Evolutionary conservation across 129 eudicot genomes (phyloP), one percentile per base, ranked within the genome.

Genomic region (Pseudognaphalium luteoalbum): DNA sequence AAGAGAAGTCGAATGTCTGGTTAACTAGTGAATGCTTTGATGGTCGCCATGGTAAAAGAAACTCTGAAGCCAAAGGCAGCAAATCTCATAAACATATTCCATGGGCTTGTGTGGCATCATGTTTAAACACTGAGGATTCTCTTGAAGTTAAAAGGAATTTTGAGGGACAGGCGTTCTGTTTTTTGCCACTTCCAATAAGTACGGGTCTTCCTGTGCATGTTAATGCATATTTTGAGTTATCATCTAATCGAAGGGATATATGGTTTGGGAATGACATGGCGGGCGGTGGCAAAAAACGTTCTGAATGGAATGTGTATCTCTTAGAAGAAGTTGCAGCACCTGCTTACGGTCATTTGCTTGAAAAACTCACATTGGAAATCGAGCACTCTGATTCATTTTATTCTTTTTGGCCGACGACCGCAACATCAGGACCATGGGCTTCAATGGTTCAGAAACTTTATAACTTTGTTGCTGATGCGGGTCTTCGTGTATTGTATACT

Each of bases 181-280:
- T 95, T 66, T 82, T 95, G 81, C 99, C 99, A 47, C 91, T 95
- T 82, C 99, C 99, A 15, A 84, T 95, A 32, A 91, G 73, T 66
- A 95, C 99, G 51, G 96, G 97, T 68, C 92, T 95, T 51, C 97
- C 99, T 0, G 96, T 88, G 73, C 99, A 95, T 80, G 88, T 95
- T 32, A 95, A 95, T 78, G 97, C 97, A 3, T 91, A 95, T 78
- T 95, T 95, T 82, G 99, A 95, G 74, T 74, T 95, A 79, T 91
- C 99, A 72, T 95, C 99, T 44, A 95, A 95, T 72, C 86, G 99
- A 71, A 91, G 99, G 73, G 99, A 95, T 81, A 95, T 95, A 79
- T 95, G 99, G 99, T 91, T 95, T 81, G 99, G 99, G 50, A 90
- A 86, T 86, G 99, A 95, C 89, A 95, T 95, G 99, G 92, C 97